Evolutionary conservation across 192 early-diverging fungal species (phyloP), one percentile per base, ranked within the genome.

Genomic region (Backusella westeae): DNA sequence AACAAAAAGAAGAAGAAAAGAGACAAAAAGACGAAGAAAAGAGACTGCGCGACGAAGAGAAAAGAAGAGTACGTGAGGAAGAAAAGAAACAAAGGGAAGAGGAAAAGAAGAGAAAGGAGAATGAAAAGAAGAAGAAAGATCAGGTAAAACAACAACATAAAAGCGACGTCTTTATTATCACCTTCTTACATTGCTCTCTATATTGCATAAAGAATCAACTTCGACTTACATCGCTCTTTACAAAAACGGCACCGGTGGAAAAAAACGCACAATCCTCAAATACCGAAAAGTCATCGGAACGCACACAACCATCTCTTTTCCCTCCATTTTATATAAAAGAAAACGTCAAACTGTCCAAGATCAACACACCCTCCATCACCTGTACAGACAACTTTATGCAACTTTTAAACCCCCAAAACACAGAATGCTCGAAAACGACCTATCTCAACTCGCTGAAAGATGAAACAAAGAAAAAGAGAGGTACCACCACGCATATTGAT

Each of bases 271-370:
- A 73, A 21, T 8, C 83, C 6, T 34, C 74, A 69, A 1, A 72
- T 71, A n/a, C 44, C 34, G 34, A 84, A 85, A 69, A 82, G 66
- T 46, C 80, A 81, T 38, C 29, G 6, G 49, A 63, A 2, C 5
- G 3, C 17, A n/a, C 14, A 1, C 71, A 77, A 15, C 69, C 69
- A 36, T 75, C 82, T 6, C 78, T 82, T 4, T 93, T 93, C 69
- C 88, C 80, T 4, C 86, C 88, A 32, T 93, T 91, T 73, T 86
- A 88, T 75, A 76, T 85, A n/a, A 91, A 89, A 67, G 82, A 87
- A 9, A 69, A 80, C 32, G 82, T 87, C 2, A 74, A 69, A 5
- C 63, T 91, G 52, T 87, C 87, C 12, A 72, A 75, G 1, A 59
- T 81, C 32, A 86, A 86, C 77, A 17, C n/a, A 4, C 8, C 15